Conservation (phyloP, 1,284 basidiomycete species). For the Bondarzewia mesenterica region DNA sequence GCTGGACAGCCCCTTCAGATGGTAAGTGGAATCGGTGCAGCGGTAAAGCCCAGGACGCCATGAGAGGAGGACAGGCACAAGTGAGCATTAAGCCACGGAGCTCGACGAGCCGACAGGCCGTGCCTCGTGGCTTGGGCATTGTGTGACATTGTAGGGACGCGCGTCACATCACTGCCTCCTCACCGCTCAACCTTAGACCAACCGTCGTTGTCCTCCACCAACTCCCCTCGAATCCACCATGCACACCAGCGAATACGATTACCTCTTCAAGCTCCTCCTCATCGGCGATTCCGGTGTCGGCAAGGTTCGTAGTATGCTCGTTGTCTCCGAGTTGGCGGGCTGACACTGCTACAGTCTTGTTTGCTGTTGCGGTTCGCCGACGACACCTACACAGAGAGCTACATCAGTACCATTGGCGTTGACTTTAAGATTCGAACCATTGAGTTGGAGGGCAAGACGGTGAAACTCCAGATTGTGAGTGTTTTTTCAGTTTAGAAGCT, state of each 20-base stretch:
- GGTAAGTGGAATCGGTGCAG: neutral
- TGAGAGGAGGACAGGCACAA: no score
- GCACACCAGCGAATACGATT: constrained; percentile 94
- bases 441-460: constrained; percentile 98
- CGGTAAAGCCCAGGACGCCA: neutral
- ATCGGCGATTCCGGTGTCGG: constrained; percentile 96
- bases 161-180: constrained; percentile 14
- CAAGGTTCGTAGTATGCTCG: constrained; percentile 49
- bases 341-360: constrained; percentile 71
- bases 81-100: no score
- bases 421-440: constrained; percentile 99
- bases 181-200: constrained; percentile 13
- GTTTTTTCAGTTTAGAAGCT: constrained; percentile 2
- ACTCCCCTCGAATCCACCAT: constrained; percentile 33
- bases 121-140: constrained; percentile 5
- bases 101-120: neutral
- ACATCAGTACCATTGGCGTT: constrained; percentile 98
- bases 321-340: constrained; percentile 2
- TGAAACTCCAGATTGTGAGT: constrained; percentile 98
- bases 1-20: no score
- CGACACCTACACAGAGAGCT: constrained; percentile 98
- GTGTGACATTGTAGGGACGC: neutral
- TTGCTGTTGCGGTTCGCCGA: constrained; percentile 97
- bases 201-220: constrained; percentile 14
- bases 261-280: constrained; percentile 94